Percentiles rank a stretch among this genome's conserved stretches.
These are phyloP conservation scores for Aspergillus vadensis DNA, from an alignment of 2,329 filamentous ascomycete genomes.

Conservation along the genomic window DNA sequence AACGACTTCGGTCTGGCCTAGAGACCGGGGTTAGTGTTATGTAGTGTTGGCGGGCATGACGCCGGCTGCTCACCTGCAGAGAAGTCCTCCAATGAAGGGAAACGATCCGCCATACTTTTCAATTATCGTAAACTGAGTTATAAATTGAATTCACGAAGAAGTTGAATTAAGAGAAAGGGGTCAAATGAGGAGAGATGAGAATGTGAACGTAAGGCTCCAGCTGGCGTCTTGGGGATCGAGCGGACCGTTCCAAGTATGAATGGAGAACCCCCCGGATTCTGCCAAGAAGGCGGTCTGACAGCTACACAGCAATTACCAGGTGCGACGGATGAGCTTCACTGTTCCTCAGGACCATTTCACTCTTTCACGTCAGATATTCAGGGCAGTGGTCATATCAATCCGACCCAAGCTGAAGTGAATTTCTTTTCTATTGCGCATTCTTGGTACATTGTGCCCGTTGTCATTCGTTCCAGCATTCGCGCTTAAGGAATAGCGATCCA, in stretches of 20 bases:
- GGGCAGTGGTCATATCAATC: neutral
- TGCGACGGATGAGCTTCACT: constrained; percentile 16
- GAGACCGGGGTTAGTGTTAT: constrained; percentile 27
- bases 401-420: neutral
- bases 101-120: constrained; percentile 69
- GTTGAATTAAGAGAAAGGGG: constrained; percentile 13
- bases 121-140: neutral
- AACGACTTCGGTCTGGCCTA: constrained; percentile 39
- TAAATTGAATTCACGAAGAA: neutral
- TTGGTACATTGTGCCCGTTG: neutral
- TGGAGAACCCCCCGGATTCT: constrained; percentile 19
- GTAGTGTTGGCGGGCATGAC: constrained; percentile 22
- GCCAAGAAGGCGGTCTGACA: constrained; percentile 23
- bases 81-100: constrained; percentile 78
- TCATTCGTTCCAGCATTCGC: neutral
- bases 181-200: constrained; percentile 13
- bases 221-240: constrained; percentile 23
- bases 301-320: constrained; percentile 12
- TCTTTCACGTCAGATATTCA: constrained; percentile 6
- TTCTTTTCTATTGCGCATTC: neutral
- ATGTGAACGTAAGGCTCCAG: constrained; percentile 22
- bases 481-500: neutral
- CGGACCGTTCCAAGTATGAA: constrained; percentile 7
- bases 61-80: constrained; percentile 55
- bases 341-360: constrained; percentile 7